phyloP scores from a whole-genome alignment of 2,329 filamentous ascomycete genomes.

The Colletotrichum trifolii region DNA sequence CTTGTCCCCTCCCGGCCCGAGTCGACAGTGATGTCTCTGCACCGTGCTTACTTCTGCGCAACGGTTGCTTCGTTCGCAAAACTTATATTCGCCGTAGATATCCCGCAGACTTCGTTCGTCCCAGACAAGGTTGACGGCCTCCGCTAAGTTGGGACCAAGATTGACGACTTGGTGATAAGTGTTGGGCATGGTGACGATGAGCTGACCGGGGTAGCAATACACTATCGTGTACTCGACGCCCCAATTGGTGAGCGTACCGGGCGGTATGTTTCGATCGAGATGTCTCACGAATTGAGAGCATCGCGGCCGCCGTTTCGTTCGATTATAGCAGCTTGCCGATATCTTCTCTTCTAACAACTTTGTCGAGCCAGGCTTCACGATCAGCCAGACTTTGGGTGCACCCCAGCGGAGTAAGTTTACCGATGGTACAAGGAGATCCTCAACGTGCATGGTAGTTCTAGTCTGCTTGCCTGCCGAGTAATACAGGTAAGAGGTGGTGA shows the following conservation, averaged over 20 bases:
- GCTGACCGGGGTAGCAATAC: background rate
- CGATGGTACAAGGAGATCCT: background rate
- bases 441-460: conserved; percentile 1
- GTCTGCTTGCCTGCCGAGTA: background rate
- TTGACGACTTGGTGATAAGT: conserved; percentile 11
- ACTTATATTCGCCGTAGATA: no score
- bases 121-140: background rate
- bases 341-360: background rate
- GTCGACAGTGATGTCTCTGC: no score
- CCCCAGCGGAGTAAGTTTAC: conserved; percentile 7
- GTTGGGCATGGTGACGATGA: background rate
- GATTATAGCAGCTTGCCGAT: background rate
- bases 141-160: background rate
- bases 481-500: conserved; percentile 1
- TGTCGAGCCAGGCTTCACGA: conserved; percentile 1
- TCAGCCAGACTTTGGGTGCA: background rate
- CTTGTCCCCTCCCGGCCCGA: no score
- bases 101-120: no score
- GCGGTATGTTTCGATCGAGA: background rate
- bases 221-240: background rate
- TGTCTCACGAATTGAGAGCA: conserved; percentile 6
- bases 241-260: background rate
- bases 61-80: no score
- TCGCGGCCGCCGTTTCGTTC: background rate
- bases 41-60: no score